Evolutionary conservation across 2,329 filamentous ascomycete genomes (phyloP).

Genomic region (Microdochium paspali): DNA sequence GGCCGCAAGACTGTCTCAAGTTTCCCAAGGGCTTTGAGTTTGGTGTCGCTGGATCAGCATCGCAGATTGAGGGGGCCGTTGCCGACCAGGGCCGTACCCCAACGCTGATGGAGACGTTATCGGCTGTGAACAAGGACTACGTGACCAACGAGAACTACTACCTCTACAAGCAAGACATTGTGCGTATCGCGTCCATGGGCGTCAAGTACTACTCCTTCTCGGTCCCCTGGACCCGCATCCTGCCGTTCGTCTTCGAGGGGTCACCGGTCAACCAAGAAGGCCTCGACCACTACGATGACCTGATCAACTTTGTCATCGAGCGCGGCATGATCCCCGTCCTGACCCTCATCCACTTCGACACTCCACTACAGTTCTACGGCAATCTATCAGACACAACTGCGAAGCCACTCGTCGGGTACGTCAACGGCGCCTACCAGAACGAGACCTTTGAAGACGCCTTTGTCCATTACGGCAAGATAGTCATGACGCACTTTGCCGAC

Average conservation of each 20-base stretch:
- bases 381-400: conserved; percentile 16
- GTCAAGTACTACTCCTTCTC: conserved; percentile 42
- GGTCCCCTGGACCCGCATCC: conserved; percentile 40
- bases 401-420: conserved; percentile 23
- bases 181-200: conserved; percentile 39
- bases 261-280: conserved; percentile 41
- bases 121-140: conserved; percentile 18
- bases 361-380: conserved; percentile 30
- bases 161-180: conserved; percentile 46
- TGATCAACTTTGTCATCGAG: conserved; percentile 37
- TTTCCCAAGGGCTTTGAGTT: conserved; percentile 38
- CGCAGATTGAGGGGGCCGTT: conserved; percentile 35
- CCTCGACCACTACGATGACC: conserved; percentile 42
- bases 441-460: conserved; percentile 38
- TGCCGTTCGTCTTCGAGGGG: conserved; percentile 39
- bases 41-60: conserved; percentile 37
- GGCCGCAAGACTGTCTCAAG: conserved; percentile 34
- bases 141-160: conserved; percentile 42
- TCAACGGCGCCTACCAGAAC: conserved; percentile 33
- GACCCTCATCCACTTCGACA: conserved; percentile 40
- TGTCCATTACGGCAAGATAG: conserved; percentile 41
- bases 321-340: conserved; percentile 39
- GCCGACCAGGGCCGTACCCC: conserved; percentile 32
- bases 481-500: conserved; percentile 40
- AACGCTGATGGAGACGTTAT: conserved; percentile 30